Conservation (phyloP, 1,284 basidiomycete species). For the Anthracocystis panici-leucophaei region DNA sequence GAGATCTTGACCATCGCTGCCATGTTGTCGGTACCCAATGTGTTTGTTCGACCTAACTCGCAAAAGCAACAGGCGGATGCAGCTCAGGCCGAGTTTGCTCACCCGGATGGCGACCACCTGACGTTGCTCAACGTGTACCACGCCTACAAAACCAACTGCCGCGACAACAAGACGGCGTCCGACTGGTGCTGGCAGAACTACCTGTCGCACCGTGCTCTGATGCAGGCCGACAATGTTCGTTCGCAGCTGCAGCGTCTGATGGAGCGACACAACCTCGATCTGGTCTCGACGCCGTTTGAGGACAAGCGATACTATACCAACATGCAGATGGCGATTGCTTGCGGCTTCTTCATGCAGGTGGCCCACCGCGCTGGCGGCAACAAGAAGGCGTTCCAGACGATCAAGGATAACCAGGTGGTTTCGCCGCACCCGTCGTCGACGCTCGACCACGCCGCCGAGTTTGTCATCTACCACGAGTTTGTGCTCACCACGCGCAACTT, state of each 20-base stretch:
- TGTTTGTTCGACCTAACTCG: conserved; percentile 84
- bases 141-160: conserved; percentile 79
- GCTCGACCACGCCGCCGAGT: conserved; percentile 91
- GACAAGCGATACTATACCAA: conserved; percentile 83
- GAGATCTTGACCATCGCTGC: conserved; percentile 95
- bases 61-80: conserved; percentile 90
- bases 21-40: conserved; percentile 92
- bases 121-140: conserved; percentile 97
- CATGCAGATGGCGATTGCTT: conserved; percentile 86
- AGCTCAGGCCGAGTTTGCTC: conserved; percentile 87
- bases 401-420: conserved; percentile 95
- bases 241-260: conserved; percentile 89
- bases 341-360: conserved; percentile 98
- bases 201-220: conserved; percentile 83
- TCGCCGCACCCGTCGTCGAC: conserved; percentile 94
- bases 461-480: conserved; percentile 97
- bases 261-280: conserved; percentile 81
- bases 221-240: conserved; percentile 96
- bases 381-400: conserved; percentile 74
- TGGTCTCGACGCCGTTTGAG: conserved; percentile 81
- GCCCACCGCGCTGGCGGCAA: conserved; percentile 79
- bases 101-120: conserved; percentile 95
- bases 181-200: conserved; percentile 95
- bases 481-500: conserved; percentile 85
- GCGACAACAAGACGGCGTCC: conserved; percentile 56